Conservation (phyloP, 345 rosid genomes). For the Abelmoschus esculentus region DNA sequence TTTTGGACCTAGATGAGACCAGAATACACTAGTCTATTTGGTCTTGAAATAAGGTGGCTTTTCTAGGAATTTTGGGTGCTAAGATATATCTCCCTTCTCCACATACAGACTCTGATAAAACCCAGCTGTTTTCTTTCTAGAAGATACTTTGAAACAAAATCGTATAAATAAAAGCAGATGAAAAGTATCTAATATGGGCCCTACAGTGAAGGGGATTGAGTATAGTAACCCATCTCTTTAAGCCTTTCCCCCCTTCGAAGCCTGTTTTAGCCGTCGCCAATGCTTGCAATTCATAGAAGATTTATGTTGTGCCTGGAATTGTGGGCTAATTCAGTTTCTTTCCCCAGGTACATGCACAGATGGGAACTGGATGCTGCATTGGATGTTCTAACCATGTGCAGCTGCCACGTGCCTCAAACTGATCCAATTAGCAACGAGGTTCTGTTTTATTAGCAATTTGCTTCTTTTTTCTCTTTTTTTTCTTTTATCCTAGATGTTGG, state of each 20-base stretch:
- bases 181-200: neutral
- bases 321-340: conserved; percentile 1
- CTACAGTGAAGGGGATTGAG: neutral
- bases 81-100: neutral
- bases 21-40: neutral
- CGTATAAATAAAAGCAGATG: neutral
- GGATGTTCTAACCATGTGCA: conserved; percentile 96
- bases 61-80: neutral
- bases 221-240: neutral
- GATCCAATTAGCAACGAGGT: conserved; percentile 74
- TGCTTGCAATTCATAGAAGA: conserved; percentile 7
- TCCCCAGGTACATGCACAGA: conserved; percentile 65
- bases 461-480: neutral
- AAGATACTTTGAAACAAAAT: neutral
- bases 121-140: neutral
- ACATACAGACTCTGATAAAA: neutral
- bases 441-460: conserved; percentile 9
- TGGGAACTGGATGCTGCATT: conserved; percentile 93
- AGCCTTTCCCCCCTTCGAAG: neutral
- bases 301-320: neutral
- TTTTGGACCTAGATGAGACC: neutral
- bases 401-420: conserved; percentile 68
- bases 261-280: neutral
- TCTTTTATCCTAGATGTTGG: neutral
- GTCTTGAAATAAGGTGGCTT: neutral